A percentile compares a stretch with the other conserved stretches of the same genome.
phyloP scores from a whole-genome alignment of 139 green algal genomes.

The Chlamydomonas eustigma region DNA sequence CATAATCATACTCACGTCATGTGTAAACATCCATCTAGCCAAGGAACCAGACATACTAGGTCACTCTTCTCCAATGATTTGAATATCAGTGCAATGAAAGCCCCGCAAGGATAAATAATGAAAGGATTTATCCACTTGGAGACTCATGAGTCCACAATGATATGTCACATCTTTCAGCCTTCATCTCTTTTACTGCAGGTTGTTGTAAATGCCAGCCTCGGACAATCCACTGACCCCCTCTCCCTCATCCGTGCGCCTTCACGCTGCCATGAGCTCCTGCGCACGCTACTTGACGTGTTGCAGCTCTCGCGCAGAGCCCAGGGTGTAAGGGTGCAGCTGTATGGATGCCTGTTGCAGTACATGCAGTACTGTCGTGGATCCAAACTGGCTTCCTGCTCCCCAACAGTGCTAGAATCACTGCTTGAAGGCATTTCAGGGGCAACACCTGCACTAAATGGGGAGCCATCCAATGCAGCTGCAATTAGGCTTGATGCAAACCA shows the following conservation, averaged over 20 bases:
- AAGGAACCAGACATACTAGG: too few relatives aligned
- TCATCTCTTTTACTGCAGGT: conserved; percentile 30
- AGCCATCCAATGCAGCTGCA: background rate
- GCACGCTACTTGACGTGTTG: conserved; percentile 42
- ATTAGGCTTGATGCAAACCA: conserved; percentile 18
- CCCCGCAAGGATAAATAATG: too few relatives aligned
- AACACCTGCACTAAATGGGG: conserved; percentile 1
- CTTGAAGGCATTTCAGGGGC: conserved; percentile 22
- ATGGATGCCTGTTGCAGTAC: conserved; percentile 54
- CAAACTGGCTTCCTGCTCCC: conserved; percentile 25
- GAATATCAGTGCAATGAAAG: too few relatives aligned
- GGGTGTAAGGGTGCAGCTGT: conserved; percentile 52
- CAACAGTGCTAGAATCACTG: conserved; percentile 29
- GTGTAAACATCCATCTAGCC: too few relatives aligned
- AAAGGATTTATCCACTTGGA: too few relatives aligned
- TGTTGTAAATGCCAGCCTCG: conserved; percentile 34
- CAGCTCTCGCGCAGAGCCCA: conserved; percentile 16
- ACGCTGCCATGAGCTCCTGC: conserved; percentile 51
- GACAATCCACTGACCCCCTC: conserved; percentile 39
- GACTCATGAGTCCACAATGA: too few relatives aligned
- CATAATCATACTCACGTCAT: too few relatives aligned
- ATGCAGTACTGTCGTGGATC: conserved; percentile 48
- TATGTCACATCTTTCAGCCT: too few relatives aligned
- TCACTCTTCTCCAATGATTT: too few relatives aligned
- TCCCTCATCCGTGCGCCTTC: conserved; percentile 11